phyloP scores from a whole-genome alignment of 192 early-diverging fungal genomes.

The Backusella parvicylindrica region DNA sequence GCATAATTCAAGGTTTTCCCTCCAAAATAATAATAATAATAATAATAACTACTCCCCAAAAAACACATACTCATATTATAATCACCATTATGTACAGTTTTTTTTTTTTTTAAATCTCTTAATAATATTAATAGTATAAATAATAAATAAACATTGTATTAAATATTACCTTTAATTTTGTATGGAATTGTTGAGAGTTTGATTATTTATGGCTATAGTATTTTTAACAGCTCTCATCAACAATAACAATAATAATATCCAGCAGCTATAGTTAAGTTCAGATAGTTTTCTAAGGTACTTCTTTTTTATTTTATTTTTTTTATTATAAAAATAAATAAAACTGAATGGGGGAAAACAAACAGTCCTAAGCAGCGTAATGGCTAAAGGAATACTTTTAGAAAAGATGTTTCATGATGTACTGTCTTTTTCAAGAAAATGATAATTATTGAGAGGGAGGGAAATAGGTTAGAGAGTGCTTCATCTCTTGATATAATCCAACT shows the following conservation, averaged over 20 bases:
- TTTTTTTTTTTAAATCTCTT: neutral
- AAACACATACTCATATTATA: neutral
- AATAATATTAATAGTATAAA: neutral
- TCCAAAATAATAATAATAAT: neutral
- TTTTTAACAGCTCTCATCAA: too few relatives aligned
- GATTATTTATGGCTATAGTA: too few relatives aligned
- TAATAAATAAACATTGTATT: neutral
- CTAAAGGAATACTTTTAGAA: neutral
- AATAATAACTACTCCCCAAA: neutral
- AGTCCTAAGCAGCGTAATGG: neutral
- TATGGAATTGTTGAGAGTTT: too few relatives aligned
- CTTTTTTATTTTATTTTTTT: neutral
- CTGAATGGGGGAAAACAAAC: neutral
- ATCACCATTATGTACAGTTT: neutral
- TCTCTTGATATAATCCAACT: too few relatives aligned
- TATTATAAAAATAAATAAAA: neutral
- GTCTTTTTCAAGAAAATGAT: too few relatives aligned
- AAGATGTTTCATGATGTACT: neutral
- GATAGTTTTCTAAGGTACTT: neutral
- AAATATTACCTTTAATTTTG: neutral
- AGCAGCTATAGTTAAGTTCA: too few relatives aligned
- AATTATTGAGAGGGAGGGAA: too few relatives aligned
- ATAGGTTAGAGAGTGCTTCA: too few relatives aligned
- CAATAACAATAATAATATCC: too few relatives aligned
- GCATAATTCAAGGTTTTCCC: neutral